Percentiles rank a stretch among this genome's conserved stretches.
Evolutionary conservation across 2,329 filamentous ascomycete species (phyloP).

Genomic region (Nannizziopsis arthrosporioides): DNA sequence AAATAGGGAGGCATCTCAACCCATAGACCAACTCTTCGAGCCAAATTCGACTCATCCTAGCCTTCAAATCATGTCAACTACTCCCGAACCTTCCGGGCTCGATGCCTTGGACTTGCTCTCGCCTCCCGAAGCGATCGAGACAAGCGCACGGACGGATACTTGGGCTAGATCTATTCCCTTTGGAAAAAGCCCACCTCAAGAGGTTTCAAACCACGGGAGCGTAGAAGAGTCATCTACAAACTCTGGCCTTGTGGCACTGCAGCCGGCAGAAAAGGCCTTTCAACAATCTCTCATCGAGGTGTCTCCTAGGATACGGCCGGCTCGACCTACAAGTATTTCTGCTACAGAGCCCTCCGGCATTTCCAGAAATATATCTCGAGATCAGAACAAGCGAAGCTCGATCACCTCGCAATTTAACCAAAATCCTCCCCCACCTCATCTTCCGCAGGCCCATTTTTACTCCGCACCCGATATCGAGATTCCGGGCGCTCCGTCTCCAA

Average conservation of each 20-base stretch:
- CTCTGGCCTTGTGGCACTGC: slow-evolving; percentile 21
- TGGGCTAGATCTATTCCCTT: slow-evolving; percentile 37
- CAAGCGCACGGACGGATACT: slow-evolving; percentile 30
- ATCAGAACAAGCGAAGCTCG: slow-evolving; percentile 31
- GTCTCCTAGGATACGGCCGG: slow-evolving; percentile 31
- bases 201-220: slow-evolving; percentile 26
- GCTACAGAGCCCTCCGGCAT: slow-evolving; percentile 28
- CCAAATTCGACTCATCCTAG: slow-evolving; percentile 22
- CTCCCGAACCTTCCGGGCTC: slow-evolving; percentile 29
- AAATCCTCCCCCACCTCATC: slow-evolving; percentile 53
- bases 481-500: slow-evolving; percentile 25
- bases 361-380: slow-evolving; percentile 28
- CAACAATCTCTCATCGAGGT: slow-evolving; percentile 32
- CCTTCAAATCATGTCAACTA: slow-evolving; percentile 18
- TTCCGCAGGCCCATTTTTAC: slow-evolving; percentile 67
- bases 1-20: slow-evolving; percentile 19
- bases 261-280: slow-evolving; percentile 29
- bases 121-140: slow-evolving; percentile 25
- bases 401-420: slow-evolving; percentile 27
- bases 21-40: slow-evolving; percentile 22
- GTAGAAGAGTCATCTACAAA: slow-evolving; percentile 30
- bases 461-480: slow-evolving; percentile 61
- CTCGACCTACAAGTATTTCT: slow-evolving; percentile 32
- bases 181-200: slow-evolving; percentile 35
- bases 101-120: slow-evolving; percentile 28